Base-by-base conservation (phyloP, 2,329 filamentous ascomycete species). In the Metarhizium humberi region DNA sequence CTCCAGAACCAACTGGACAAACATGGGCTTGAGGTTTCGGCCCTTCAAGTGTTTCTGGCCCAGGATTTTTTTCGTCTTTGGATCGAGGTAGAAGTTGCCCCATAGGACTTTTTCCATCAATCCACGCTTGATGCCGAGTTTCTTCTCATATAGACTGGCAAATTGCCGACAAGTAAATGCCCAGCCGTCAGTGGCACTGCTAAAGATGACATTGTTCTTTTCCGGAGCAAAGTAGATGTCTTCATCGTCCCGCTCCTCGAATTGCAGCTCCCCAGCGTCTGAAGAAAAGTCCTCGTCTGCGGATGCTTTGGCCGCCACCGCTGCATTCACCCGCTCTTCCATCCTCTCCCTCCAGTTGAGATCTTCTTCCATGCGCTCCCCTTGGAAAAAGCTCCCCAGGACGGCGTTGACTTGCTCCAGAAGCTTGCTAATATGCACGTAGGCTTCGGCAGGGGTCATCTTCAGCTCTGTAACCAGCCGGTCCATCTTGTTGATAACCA, bases 401-500 rank as follows among this genome's bases (percentile, higher is more conserved):
- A 99, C 91, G 45, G 94, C 94, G 68, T 99, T 99, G 51, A 99
- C 90, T 68, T 97, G 94, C 69, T 97, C 94, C 7, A 99, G 73
- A 3, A 97, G 79, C 68, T 92, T 94, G 69, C 80, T 91, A 14
- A 99, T 73, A 72, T 99, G 94, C 29, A 85, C 84, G 66, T 95
- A 95, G 40, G 94, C 94, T 69, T 99, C 94, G 16, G 74, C 78
- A 0, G 94, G 91, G 7, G 85, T 95, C 87, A 99, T 92, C 68
- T 95, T 92, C 54, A 96, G 78, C 74, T 99, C 94, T 3, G 90
- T 96, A 55, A 99, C 81, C 55, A 99, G 80, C 56, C 94, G 84
- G 71, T 99, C 94, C 77, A 99, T 95, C 73, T 99, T 99, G 76
- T 99, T 99, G 72, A 99, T 92, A 55, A 97, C 91, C 46, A 99